Conservation (phyloP, 352 stramenopile species). For the Phytophthora pinifolia region DNA sequence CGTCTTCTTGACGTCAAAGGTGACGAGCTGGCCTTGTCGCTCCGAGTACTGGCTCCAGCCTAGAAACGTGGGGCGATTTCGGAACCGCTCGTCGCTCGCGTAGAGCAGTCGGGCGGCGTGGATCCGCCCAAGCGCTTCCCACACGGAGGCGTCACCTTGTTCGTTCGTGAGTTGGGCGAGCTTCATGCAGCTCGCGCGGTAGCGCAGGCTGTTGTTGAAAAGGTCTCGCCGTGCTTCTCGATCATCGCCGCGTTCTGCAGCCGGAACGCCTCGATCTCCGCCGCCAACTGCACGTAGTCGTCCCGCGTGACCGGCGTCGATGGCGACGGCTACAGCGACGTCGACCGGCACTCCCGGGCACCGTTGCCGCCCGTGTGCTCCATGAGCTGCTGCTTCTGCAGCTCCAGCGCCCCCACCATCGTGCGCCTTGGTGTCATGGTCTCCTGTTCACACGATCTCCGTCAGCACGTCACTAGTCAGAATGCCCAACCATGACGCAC, state of each 20-base stretch:
- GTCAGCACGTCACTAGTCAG: background rate
- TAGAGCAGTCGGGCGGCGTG: conserved; percentile 24
- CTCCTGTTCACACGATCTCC: conserved; percentile 11
- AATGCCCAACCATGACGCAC: conserved; percentile 14
- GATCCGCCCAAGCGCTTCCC: conserved; percentile 21
- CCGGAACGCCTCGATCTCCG: conserved; percentile 39
- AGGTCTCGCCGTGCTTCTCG: conserved; percentile 33
- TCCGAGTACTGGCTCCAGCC: conserved; percentile 44
- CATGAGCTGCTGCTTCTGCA: conserved; percentile 31
- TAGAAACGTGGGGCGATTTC: conserved; percentile 32
- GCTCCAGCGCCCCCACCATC: conserved; percentile 31
- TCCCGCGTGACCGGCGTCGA: conserved; percentile 12
- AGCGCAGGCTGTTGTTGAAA: conserved; percentile 45
- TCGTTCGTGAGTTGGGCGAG: conserved; percentile 23
- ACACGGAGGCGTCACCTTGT: conserved; percentile 18
- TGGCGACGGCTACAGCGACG: conserved; percentile 1
- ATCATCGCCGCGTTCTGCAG: conserved; percentile 37
- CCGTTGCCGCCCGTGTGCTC: conserved; percentile 6
- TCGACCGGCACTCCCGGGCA: background rate
- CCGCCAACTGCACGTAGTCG: conserved; percentile 35
- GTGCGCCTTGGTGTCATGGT: conserved; percentile 34
- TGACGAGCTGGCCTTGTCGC: conserved; percentile 24
- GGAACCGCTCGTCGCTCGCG: conserved; percentile 18
- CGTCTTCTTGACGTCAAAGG: conserved; percentile 37
- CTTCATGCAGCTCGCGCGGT: conserved; percentile 26